Conservation (phyloP, 257 asterid genomes). For the Solanum stenotomum region DNA sequence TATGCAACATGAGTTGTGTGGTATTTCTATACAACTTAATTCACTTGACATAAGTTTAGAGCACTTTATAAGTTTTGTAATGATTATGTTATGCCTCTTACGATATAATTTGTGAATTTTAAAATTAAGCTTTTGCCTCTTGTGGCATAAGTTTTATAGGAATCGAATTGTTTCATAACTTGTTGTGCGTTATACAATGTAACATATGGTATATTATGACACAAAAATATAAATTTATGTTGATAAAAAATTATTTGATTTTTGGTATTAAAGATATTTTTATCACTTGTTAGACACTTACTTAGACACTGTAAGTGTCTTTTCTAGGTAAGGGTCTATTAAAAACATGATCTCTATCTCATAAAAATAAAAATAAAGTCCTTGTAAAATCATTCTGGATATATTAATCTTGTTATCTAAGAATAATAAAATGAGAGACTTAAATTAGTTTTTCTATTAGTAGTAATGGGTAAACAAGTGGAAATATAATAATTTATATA, state of each 20-base stretch:
- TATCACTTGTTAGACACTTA: not conserved
- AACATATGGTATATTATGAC: not conserved
- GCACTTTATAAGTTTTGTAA: not conserved
- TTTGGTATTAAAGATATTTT: not conserved
- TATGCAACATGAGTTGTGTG: not conserved
- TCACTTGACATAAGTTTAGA: not conserved
- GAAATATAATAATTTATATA: too few species aligned
- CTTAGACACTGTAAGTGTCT: too few species aligned
- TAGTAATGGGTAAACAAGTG: not conserved
- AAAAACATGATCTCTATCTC: not conserved
- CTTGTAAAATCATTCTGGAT: not conserved
- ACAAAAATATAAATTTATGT: not conserved
- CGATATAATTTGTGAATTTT: not conserved
- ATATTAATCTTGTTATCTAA: not conserved
- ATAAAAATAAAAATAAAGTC: too few species aligned
- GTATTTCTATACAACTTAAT: not conserved
- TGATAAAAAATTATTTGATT: not conserved
- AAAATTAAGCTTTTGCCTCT: not conserved
- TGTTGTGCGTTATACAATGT: not conserved
- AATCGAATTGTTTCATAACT: not conserved
- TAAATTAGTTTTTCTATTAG: too few species aligned
- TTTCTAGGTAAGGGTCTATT: too few species aligned
- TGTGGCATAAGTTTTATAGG: not conserved
- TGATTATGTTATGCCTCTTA: not conserved
- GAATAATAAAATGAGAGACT: too few species aligned